Evolutionary conservation across 495 filamentous ascomycete genomes (phyloP), one percentile per base, ranked within the genome.

Genomic region (Xeromyces bisporus): DNA sequence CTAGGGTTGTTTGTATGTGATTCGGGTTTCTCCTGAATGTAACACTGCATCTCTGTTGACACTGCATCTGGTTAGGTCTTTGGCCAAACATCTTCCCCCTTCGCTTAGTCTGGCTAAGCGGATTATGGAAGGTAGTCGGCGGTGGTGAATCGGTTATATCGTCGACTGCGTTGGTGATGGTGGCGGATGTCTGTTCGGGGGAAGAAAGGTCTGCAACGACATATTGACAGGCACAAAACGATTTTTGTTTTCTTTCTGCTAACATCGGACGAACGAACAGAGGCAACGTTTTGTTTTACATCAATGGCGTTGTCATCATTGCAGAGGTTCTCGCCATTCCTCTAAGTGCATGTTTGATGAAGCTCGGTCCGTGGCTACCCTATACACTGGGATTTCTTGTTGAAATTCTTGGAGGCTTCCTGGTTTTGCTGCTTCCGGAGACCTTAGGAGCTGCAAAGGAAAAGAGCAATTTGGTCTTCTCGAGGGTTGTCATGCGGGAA

Each of bases 401-500:
- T 0, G 31, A 58, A 0, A 13, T 50, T 2, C 4, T 55, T 12
- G 51, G 55, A n/a, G 32, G 35, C 12, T 16, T 37, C 5, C 32
- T 51, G 9, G 26, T 50, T n/a, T 32, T 58, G 0, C 38, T 64
- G 14, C 41, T 67, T 1, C 64, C 64, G 1, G 64, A 70, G 36
- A 69, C 56, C 7, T 46, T 66, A 15, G 30, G 29, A 32, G 35
- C 40, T 24, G 35, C 37, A 41, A 45, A 32, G 37, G 36, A n/a
- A 44, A 42, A 21, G 36, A n/a, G n/a, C n/a, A n/a, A n/a, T n/a
- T n/a, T n/a, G n/a, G n/a, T n/a, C n/a, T n/a, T n/a, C n/a, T n/a
- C n/a, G n/a, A n/a, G n/a, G n/a, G n/a, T n/a, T n/a, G n/a, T n/a
- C n/a, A n/a, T n/a, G n/a, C n/a, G n/a, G n/a, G n/a, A n/a, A n/a